These are phyloP conservation scores for Mrakia blollopis DNA, from an alignment of 768 basidiomycete genomes.

Conservation along the genomic window DNA sequence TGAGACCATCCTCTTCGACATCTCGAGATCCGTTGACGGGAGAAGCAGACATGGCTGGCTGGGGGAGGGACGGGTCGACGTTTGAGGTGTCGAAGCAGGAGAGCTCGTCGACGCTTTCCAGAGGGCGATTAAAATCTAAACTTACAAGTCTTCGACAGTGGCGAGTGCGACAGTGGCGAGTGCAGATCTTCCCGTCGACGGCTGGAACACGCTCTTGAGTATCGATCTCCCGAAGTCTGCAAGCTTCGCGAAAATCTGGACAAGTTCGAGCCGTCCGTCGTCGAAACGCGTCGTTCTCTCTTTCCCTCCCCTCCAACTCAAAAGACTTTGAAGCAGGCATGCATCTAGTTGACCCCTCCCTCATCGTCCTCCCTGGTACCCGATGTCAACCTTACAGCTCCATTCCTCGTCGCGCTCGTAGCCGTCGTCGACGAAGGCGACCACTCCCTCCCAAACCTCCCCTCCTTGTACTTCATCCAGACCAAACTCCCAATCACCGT, in stretches of 20 bases:
- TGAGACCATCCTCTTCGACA: conserved; percentile 29
- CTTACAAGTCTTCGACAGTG: neutral
- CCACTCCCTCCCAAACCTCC: conserved; percentile 17
- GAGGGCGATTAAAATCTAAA: neutral
- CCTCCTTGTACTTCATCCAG: conserved; percentile 25
- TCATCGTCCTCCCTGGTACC: neutral
- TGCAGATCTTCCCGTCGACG: too few species aligned
- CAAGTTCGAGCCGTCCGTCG: neutral
- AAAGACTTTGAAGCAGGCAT: too few species aligned
- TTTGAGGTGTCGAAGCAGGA: neutral
- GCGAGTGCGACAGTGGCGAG: neutral
- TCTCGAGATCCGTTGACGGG: neutral
- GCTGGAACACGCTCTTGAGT: too few species aligned
- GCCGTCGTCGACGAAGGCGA: neutral
- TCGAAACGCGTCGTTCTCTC: too few species aligned
- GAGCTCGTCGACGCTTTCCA: too few species aligned
- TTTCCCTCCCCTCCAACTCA: too few species aligned
- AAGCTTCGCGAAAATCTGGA: neutral
- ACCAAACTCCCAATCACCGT: conserved; percentile 3
- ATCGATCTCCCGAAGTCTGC: too few species aligned
- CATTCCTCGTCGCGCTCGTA: neutral
- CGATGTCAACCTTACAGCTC: neutral
- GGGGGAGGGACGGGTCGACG: neutral
- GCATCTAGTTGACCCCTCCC: neutral
- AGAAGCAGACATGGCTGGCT: neutral